Evolutionary conservation across 1,284 basidiomycete species (phyloP), one percentile per base, ranked within the genome.

Genomic region (Puccinia hordei): DNA sequence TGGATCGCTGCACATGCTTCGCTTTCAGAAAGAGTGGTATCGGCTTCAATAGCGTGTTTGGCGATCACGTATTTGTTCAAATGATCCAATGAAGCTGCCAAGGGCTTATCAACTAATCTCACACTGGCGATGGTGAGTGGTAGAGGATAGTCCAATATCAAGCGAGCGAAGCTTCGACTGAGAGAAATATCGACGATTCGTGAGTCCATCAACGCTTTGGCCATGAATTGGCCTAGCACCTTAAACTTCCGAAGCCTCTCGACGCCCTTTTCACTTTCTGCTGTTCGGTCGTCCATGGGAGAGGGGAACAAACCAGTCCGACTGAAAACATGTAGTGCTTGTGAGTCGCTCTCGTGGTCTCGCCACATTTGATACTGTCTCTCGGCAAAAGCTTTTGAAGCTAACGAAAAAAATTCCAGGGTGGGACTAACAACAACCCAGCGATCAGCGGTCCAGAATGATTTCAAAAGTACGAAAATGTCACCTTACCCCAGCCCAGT

Each of bases 401-500:
- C 65, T 69, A 82, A 51, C 55, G 81, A 69, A 74, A 81, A 81
- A 68, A 79, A 79, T 44, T 82, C 71, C 9, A 77, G 63, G 19
- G 78, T 82, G 30, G 78, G 75, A 59, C 65, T 73, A 22, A 5
- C 66, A 55, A 73, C 57, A 72, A 22, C 61, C 30, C 5, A 38
- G 17, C 1, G 73, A 66, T 61, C 44, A 79, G 57, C 53, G 9
- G 30, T 17, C 13, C 5, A 5, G 86, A 98, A 97, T 86, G 96
- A 95, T 84, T 91, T 92, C 71, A 93, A 73, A 98, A 88, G n/a
- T 19, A 30, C 53, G 94, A 92, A 86, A 98, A 98, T 87, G 99
- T 98, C 87, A 97, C 99, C n/a, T 8, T 95, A 97, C 2, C 97
- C 97, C 15, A 99, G 88, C 41, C 97, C 97, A 2, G 97, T 99